Base-by-base conservation (phyloP, 495 filamentous ascomycete species). In the Chaetomium fimeti region DNA sequence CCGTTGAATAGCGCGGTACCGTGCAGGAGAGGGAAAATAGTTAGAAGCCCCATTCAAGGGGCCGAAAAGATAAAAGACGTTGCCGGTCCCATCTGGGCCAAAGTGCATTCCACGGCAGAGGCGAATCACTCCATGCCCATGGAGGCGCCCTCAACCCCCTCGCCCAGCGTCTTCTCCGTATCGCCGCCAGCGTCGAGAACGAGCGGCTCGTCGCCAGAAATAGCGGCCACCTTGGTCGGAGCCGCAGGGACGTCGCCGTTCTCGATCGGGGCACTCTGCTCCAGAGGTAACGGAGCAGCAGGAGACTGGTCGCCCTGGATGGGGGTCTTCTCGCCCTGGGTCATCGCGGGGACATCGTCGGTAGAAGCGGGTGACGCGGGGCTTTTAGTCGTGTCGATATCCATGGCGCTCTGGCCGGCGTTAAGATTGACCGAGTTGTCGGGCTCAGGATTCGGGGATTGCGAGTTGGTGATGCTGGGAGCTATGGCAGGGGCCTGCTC, bases 321-420 rank as follows among this genome's bases (percentile, higher is more conserved):
- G 16, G 63, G 55, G 4, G 57, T 62, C 51, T 68, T 68, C 57
- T 70, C 69, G 48, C 52, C 60, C 48, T 66, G 61, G 5, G 52
- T 71, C 47, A 63, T 68, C 36, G 65, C 58, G 12, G 66, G 61
- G 16, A 71, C 68, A 52, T 71, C 69, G 5, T 73, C 71, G 0
- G 69, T 69, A 1, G 69, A 66, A 4, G 72, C 69, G 0, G 71
- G 69, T 5, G 72, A 73, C 1, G 72, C 49, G 5, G 68, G 60
- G 45, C 68, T 68, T 49, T 70, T 71, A 9, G 57, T 29, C 40
- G 66, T 48, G 47, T 68, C 58, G 16, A 40, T 43, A 5, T 60
- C 56, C 12, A 58, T 56, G 25, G 36, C 52, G 25, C 25, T 48
- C 11, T 51, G 3, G 15, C 52, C 51, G 20, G 54, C 20, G 24